These are phyloP conservation scores for Herpetomonas muscarum DNA, from an alignment of 208 protist species.

Conservation along the genomic window DNA sequence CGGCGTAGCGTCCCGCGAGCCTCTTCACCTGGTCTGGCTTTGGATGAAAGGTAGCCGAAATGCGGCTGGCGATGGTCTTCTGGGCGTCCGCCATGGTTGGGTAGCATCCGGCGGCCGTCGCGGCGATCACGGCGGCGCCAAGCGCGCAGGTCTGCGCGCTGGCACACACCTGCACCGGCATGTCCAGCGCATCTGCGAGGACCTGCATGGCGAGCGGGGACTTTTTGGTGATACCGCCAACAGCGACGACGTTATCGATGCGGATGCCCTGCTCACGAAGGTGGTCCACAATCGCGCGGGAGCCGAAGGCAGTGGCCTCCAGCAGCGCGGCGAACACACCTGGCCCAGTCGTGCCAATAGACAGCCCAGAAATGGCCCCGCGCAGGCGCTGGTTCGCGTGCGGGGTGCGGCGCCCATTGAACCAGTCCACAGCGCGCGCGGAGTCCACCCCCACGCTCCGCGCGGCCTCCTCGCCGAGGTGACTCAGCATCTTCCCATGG, in stretches of 20 bases:
- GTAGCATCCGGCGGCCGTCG: conserved; percentile 47
- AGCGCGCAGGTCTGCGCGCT: conserved; percentile 49
- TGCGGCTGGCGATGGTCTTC: conserved; percentile 34
- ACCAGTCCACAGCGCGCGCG: conserved; percentile 48
- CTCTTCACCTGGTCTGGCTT: conserved; percentile 12
- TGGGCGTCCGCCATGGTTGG: conserved; percentile 31
- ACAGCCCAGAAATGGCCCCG: conserved; percentile 33
- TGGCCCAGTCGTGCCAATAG: conserved; percentile 40
- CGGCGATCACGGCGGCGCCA: conserved; percentile 42
- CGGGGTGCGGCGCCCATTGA: conserved; percentile 57
- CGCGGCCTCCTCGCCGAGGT: conserved; percentile 22
- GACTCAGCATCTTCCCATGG: conserved; percentile 21
- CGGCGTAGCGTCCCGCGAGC: conserved; percentile 34
- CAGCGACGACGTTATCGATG: conserved; percentile 55
- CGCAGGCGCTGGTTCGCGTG: conserved; percentile 52
- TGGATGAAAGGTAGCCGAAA: conserved; percentile 28
- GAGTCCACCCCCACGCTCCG: conserved; percentile 13
- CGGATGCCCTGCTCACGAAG: conserved; percentile 44
- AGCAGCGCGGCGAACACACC: conserved; percentile 35
- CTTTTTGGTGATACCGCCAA: conserved; percentile 54
- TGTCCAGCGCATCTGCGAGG: conserved; percentile 44
- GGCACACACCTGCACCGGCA: conserved; percentile 49
- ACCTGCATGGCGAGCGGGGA: conserved; percentile 42
- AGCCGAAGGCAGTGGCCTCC: conserved; percentile 51
- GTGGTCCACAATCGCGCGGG: conserved; percentile 45